Base-by-base conservation (phyloP, 768 basidiomycete species). In the Neoboletus subvelutipes region DNA sequence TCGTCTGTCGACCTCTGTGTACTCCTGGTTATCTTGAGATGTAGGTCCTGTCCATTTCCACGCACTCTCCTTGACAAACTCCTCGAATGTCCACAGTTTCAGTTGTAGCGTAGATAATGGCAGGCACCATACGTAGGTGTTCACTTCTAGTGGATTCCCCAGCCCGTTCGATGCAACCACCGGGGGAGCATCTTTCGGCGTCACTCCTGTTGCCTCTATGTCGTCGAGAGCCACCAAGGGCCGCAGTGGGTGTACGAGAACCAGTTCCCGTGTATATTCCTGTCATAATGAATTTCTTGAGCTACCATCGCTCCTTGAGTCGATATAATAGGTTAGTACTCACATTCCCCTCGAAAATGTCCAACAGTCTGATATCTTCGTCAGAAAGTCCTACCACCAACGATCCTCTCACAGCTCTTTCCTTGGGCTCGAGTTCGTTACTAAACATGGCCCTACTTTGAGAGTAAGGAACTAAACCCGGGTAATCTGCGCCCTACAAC, bases 291-390 rank as follows among this genome's bases (percentile, higher is more conserved):
- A 28, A n/a, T n/a, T 18, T 42, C 24, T n/a, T 58, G 42, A 39
- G 50, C 41, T 20, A 24, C 9, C 3, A 22, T 34, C 12, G 5
- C 43, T 31, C 22, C 20, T 22, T 29, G 43, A 45, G 24, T 46
- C 39, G 34, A 34, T 6, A 34, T 7, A 18, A 42, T 29, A 22
- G 24, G 15, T 28, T 3, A 18, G 43, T 8, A 76, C 83, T 66
- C 63, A 88, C 95, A 48, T 80, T 62, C 33, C 92, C 92, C 72
- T 98, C 95, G 57, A 96, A 98, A 10, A 76, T 52, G 71, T 98
- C 94, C 24, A 98, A 73, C 3, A 80, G 68, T n/a, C 60, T 59
- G 1, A 97, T 75, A 60, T 98, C 94, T 18, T 63, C 40, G 11
- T 71, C 71, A 0, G 82, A 84, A 45, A 97, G 76, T 1, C 95